These are phyloP conservation scores for Venturia aucupariae DNA, from an alignment of 2,329 filamentous ascomycete species.

Conservation along the genomic window DNA sequence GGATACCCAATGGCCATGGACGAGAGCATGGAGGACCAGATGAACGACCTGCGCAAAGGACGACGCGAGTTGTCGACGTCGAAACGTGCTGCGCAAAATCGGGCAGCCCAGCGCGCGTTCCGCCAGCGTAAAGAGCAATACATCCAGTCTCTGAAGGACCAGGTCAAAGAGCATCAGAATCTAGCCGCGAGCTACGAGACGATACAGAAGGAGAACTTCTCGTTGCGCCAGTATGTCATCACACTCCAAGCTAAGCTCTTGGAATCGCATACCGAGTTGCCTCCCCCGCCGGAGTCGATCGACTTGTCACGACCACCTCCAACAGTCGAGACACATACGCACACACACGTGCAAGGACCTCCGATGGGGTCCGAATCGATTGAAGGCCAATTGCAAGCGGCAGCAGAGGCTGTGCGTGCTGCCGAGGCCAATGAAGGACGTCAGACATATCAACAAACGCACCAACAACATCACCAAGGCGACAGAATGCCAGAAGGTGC, in stretches of 20 bases:
- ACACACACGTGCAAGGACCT: conserved; percentile 3
- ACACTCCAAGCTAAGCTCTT: conserved; percentile 79
- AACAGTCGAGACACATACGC: neutral
- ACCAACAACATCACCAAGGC: conserved; percentile 1
- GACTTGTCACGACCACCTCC: conserved; percentile 41
- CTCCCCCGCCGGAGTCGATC: conserved; percentile 71
- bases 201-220: conserved; percentile 83
- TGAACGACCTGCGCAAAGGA: conserved; percentile 53
- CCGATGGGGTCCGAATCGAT: neutral
- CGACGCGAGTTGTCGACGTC: conserved; percentile 91
- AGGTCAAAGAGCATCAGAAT: conserved; percentile 70
- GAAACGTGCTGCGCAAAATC: conserved; percentile 92
- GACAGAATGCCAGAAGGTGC: neutral
- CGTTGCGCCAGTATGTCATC: conserved; percentile 85
- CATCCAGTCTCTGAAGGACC: conserved; percentile 93
- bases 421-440: conserved; percentile 11
- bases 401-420: conserved; percentile 7
- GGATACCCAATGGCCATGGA: conserved; percentile 5
- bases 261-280: conserved; percentile 74
- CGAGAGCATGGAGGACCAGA: conserved; percentile 17
- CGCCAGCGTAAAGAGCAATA: conserved; percentile 96
- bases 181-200: conserved; percentile 70
- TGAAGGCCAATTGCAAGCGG: conserved; percentile 13
- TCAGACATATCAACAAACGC: conserved; percentile 5
- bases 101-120: conserved; percentile 91